phyloP scores from a whole-genome alignment of 2,329 filamentous ascomycete genomes.

The Sordariomycetes sp. region DNA sequence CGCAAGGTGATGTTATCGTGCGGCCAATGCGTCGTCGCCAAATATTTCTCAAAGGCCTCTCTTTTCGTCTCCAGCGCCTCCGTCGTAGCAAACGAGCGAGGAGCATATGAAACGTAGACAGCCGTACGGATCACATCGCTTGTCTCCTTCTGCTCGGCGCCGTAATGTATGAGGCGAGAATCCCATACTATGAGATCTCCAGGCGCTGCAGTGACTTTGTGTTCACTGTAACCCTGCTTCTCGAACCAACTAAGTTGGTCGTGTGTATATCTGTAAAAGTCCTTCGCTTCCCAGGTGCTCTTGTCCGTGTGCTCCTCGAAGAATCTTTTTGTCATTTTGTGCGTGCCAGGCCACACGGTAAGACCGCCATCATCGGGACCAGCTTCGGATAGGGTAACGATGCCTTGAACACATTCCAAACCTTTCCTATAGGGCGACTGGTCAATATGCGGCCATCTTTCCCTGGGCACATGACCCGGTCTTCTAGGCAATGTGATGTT shows the following conservation, averaged over 20 bases:
- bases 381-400: slow-evolving; percentile 11
- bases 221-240: slow-evolving; percentile 8
- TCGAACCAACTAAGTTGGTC: slow-evolving; percentile 11
- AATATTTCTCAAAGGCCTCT: slow-evolving; percentile 16
- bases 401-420: slow-evolving; percentile 16
- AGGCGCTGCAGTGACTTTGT: slow-evolving; percentile 11
- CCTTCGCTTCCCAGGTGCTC: slow-evolving; percentile 19
- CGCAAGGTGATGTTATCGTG: too few relatives aligned
- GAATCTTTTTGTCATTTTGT: slow-evolving; percentile 9
- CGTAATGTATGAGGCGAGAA: slow-evolving; percentile 35
- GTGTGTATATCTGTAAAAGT: slow-evolving; percentile 24
- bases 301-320: slow-evolving; percentile 6
- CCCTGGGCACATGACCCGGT: slow-evolving; percentile 4
- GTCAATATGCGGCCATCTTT: slow-evolving; percentile 18
- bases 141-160: slow-evolving; percentile 18
- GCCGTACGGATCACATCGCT: slow-evolving; percentile 22
- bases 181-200: slow-evolving; percentile 29
- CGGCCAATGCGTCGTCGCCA: too few relatives aligned
- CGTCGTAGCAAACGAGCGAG: slow-evolving; percentile 19
- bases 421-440: slow-evolving; percentile 15
- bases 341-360: slow-evolving; percentile 13
- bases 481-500: slow-evolving; percentile 27
- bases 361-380: slow-evolving; percentile 9
- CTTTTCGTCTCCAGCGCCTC: slow-evolving; percentile 15
- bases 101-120: slow-evolving; percentile 27